Percentiles rank a stretch among this genome's conserved stretches.
Conservation (phyloP, 148 eudicot species). For the Selenicereus undatus region DNA sequence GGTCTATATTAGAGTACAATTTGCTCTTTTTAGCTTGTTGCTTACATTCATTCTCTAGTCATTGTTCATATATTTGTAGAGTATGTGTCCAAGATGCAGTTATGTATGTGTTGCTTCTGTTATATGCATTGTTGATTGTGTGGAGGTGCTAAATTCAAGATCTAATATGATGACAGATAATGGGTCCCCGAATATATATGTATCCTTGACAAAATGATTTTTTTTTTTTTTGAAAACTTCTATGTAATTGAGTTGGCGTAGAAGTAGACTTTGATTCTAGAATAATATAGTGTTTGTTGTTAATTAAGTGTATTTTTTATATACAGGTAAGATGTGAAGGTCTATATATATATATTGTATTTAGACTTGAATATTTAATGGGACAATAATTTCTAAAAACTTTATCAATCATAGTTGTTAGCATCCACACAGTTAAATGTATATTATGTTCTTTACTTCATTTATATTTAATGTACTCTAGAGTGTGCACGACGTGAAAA, state of each 20-base stretch:
- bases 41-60: conserved; percentile 22
- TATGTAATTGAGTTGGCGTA: not conserved
- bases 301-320: no score
- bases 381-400: no score
- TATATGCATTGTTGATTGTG: not conserved
- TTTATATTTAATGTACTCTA: no score
- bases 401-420: no score
- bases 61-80: conserved; percentile 10
- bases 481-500: no score
- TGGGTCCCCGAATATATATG: conserved; percentile 22
- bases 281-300: no score
- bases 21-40: conserved; percentile 17
- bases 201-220: conserved; percentile 5
- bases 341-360: no score
- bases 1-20: not conserved
- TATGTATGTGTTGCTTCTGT: conserved; percentile 1
- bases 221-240: not conserved
- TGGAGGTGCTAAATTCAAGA: conserved; percentile 11
- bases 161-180: conserved; percentile 3
- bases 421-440: no score
- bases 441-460: no score
- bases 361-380: no score
- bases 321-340: no score
- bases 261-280: not conserved
- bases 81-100: conserved; percentile 13